Percentiles rank a stretch among this genome's conserved stretches.
phyloP scores from a whole-genome alignment of 352 stramenopile genomes.

The Pythium chondricola region DNA sequence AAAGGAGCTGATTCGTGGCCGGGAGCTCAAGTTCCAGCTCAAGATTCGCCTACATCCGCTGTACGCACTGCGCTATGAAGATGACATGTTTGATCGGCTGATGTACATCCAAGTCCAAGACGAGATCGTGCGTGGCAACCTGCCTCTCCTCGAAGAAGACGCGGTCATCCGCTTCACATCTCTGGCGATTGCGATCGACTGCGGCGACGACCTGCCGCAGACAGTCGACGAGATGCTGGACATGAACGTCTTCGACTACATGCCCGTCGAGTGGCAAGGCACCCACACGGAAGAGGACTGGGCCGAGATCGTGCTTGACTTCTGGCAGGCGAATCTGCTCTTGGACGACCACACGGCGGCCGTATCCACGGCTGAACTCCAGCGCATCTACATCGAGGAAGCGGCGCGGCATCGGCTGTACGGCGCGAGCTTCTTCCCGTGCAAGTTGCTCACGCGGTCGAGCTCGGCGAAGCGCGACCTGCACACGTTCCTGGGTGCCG shows the following conservation, averaged over 20 bases:
- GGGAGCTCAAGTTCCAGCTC: slow-evolving; percentile 89
- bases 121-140: slow-evolving; percentile 86
- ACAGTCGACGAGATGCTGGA: slow-evolving; percentile 56
- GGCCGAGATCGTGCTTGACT: slow-evolving; percentile 65
- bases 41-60: slow-evolving; percentile 89
- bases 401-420: slow-evolving; percentile 78
- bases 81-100: slow-evolving; percentile 79
- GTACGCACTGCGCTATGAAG: slow-evolving; percentile 76
- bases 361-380: slow-evolving; percentile 44
- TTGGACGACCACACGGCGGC: slow-evolving; percentile 27
- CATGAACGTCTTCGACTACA: slow-evolving; percentile 79
- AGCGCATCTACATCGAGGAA: slow-evolving; percentile 83
- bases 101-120: slow-evolving; percentile 91
- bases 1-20: slow-evolving; percentile 81
- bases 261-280: slow-evolving; percentile 71
- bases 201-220: slow-evolving; percentile 44
- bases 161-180: slow-evolving; percentile 70
- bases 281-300: slow-evolving; percentile 74
- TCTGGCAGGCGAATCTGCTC: slow-evolving; percentile 44
- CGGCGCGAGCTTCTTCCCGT: slow-evolving; percentile 86
- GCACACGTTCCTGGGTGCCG: slow-evolving; percentile 29
- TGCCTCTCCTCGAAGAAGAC: slow-evolving; percentile 77
- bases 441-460: slow-evolving; percentile 44
- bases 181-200: slow-evolving; percentile 79
- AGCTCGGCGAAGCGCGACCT: slow-evolving; percentile 12